phyloP scores from a whole-genome alignment of 768 basidiomycete species.

The Clavaria fumosa region DNA sequence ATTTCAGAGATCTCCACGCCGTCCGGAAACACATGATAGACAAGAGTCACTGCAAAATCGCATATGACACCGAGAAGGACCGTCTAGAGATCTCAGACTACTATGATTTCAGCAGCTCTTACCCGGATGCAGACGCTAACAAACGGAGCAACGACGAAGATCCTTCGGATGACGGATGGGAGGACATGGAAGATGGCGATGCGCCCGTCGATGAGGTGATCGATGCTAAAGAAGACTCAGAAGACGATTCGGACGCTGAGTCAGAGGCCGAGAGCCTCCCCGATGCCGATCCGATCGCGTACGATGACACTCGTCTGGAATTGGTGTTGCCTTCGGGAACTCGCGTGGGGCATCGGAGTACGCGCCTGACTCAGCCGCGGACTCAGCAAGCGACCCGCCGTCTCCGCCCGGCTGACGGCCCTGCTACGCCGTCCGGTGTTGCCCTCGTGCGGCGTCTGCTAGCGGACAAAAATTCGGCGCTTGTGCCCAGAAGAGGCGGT shows the following conservation, averaged over 20 bases:
- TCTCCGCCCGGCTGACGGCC: constrained; percentile 33
- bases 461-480: constrained; percentile 67
- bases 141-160: constrained; percentile 13
- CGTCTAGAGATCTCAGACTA: constrained; percentile 80
- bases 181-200: constrained; percentile 19
- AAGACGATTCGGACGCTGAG: constrained; percentile 23
- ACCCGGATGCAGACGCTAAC: constrained; percentile 35
- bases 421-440: constrained; percentile 57
- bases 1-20: constrained; percentile 73
- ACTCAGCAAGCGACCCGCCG: constrained; percentile 38
- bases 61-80: constrained; percentile 70
- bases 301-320: constrained; percentile 71
- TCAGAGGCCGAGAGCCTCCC: constrained; percentile 28
- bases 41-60: constrained; percentile 93
- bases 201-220: constrained; percentile 20
- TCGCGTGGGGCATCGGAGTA: constrained; percentile 80
- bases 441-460: constrained; percentile 65
- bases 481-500: constrained; percentile 75
- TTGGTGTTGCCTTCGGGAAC: constrained; percentile 88
- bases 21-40: constrained; percentile 92
- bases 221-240: constrained; percentile 27
- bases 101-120: constrained; percentile 81
- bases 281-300: constrained; percentile 42
- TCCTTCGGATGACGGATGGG: constrained; percentile 19
- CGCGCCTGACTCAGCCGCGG: constrained; percentile 79